A percentile compares a stretch with the other conserved stretches of the same genome.
Conservation (phyloP, 2,329 filamentous ascomycete species). For the Claviceps purpurea region DNA sequence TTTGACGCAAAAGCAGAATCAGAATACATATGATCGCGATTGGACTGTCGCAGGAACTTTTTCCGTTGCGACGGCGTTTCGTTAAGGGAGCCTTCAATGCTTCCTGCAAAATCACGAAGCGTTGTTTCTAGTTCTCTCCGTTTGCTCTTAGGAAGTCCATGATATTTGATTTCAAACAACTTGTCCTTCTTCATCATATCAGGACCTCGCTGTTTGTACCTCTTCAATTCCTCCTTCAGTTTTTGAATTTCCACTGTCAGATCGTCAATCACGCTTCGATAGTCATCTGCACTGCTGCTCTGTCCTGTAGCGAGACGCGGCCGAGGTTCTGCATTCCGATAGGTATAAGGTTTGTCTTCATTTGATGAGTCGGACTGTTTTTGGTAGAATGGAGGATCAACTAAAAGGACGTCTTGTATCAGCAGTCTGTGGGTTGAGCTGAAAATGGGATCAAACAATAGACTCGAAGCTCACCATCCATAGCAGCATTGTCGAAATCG, state of each 20-base stretch:
- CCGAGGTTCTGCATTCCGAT: constrained; percentile 12
- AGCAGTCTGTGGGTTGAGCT: not conserved
- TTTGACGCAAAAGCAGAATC: constrained; percentile 32
- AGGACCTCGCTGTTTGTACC: constrained; percentile 54
- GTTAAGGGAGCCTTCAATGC: constrained; percentile 38
- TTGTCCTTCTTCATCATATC: constrained; percentile 60
- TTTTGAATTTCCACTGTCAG: constrained; percentile 73
- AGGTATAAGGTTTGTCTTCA: constrained; percentile 23
- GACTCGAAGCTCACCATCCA: constrained; percentile 30
- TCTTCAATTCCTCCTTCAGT: constrained; percentile 58
- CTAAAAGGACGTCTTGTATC: constrained; percentile 11
- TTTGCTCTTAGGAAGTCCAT: constrained; percentile 57
- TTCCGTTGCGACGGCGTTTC: constrained; percentile 26
- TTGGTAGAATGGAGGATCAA: constrained; percentile 43
- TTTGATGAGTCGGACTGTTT: constrained; percentile 39
- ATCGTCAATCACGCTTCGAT: constrained; percentile 74
- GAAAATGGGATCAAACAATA: not conserved
- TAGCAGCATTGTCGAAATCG: constrained; percentile 26
- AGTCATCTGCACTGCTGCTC: constrained; percentile 59
- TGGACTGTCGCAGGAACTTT: constrained; percentile 26
- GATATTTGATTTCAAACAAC: constrained; percentile 70
- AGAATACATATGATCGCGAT: constrained; percentile 26
- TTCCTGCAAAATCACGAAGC: constrained; percentile 55
- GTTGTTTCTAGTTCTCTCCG: constrained; percentile 65
- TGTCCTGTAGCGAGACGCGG: constrained; percentile 24